Evolutionary conservation across 1,284 basidiomycete genomes (phyloP).

Genomic region (Sanguinoderma infundibulare): DNA sequence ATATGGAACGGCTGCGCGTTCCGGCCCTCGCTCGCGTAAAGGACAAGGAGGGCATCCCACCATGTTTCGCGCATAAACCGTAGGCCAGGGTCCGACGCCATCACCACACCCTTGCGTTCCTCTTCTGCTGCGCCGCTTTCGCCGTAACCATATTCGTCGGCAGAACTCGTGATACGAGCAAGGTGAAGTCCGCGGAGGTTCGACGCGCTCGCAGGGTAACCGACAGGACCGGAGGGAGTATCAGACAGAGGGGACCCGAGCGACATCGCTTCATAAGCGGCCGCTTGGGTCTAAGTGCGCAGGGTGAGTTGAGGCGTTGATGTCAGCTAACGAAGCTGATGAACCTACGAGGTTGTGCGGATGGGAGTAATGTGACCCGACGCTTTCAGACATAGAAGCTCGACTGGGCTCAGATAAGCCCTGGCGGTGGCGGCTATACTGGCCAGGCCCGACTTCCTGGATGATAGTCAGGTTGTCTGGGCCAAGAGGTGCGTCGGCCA

Average conservation of each 20-base stretch:
- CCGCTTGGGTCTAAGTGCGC: slow-evolving; percentile 27
- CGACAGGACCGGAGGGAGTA: slow-evolving; percentile 6
- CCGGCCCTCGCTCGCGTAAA: slow-evolving; percentile 50
- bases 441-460: slow-evolving; percentile 19
- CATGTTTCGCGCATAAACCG: slow-evolving; percentile 72
- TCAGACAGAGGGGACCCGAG: slow-evolving; percentile 23
- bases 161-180: not conserved
- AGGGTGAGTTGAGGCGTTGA: slow-evolving; percentile 27
- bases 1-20: slow-evolving; percentile 4
- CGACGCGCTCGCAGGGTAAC: slow-evolving; percentile 14
- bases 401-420: slow-evolving; percentile 11
- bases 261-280: slow-evolving; percentile 26
- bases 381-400: slow-evolving; percentile 6
- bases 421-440: slow-evolving; percentile 21
- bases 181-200: slow-evolving; percentile 4
- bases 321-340: slow-evolving; percentile 27
- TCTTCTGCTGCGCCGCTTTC: slow-evolving; percentile 6
- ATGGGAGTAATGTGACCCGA: slow-evolving; percentile 19
- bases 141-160: slow-evolving; percentile 10
- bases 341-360: slow-evolving; percentile 26
- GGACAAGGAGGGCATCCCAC: slow-evolving; percentile 72
- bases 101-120: slow-evolving; percentile 23
- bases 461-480: slow-evolving; percentile 17
- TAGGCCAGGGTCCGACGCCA: slow-evolving; percentile 58
- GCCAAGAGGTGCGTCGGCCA: slow-evolving; percentile 6